Percentiles rank a stretch among this genome's conserved stretches.
Evolutionary conservation across 768 basidiomycete genomes (phyloP).

Genomic region (Phanerochaete carnosa): DNA sequence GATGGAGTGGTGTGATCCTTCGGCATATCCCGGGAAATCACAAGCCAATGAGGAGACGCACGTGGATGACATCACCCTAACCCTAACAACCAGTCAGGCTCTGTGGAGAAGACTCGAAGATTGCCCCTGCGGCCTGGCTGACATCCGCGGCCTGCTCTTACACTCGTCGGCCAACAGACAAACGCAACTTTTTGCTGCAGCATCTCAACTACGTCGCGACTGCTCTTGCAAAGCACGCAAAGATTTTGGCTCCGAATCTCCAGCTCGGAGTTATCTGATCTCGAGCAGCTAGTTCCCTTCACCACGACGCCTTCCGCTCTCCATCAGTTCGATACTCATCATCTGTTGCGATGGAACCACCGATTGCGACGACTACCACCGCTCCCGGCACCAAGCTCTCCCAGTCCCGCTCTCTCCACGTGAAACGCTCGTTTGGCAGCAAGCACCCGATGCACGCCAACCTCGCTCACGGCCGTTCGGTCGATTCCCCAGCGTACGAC

Average conservation of each 20-base stretch:
- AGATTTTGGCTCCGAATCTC: neutral
- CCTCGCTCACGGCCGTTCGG: neutral
- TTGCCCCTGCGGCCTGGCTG: neutral
- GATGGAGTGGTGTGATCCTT: too few relatives aligned
- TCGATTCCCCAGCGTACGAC: slow-evolving; percentile 26
- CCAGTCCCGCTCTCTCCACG: slow-evolving; percentile 2
- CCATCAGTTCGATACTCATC: neutral
- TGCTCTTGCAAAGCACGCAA: neutral
- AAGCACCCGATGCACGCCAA: neutral
- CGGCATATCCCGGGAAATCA: too few relatives aligned
- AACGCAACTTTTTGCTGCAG: neutral
- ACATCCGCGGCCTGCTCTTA: neutral
- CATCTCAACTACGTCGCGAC: neutral
- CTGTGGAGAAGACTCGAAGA: too few relatives aligned
- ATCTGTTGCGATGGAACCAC: neutral
- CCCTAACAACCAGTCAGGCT: too few relatives aligned
- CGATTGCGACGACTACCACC: neutral
- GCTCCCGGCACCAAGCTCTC: neutral
- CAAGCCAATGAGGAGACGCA: too few relatives aligned
- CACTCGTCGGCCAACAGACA: neutral
- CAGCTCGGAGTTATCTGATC: slow-evolving; percentile 1
- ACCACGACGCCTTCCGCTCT: neutral
- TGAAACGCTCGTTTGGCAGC: slow-evolving; percentile 6
- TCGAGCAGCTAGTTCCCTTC: neutral
- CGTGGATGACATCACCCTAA: too few relatives aligned